Evolutionary conservation across 2,329 filamentous ascomycete genomes (phyloP).

Genomic region (Epichloe uncinata): DNA sequence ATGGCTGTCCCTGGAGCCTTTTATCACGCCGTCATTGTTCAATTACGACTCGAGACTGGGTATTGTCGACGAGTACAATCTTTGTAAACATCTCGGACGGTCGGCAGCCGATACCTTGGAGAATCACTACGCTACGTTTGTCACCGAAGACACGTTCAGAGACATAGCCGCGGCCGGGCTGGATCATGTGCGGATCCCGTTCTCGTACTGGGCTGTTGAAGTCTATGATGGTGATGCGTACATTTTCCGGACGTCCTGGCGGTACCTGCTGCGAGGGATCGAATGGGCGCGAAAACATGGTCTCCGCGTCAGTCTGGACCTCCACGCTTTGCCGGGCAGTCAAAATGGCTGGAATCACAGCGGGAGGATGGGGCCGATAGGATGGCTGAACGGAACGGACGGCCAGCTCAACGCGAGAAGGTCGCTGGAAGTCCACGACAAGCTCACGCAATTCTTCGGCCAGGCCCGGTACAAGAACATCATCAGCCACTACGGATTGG

Average conservation of each 20-base stretch:
- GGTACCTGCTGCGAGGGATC: slow-evolving; percentile 82
- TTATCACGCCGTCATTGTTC: slow-evolving; percentile 90
- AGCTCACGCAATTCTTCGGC: slow-evolving; percentile 81
- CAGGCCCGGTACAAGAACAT: slow-evolving; percentile 89
- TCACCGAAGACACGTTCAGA: slow-evolving; percentile 70
- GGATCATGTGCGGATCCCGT: slow-evolving; percentile 94
- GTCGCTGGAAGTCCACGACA: slow-evolving; percentile 75
- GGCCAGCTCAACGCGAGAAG: slow-evolving; percentile 67
- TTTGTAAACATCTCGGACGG: slow-evolving; percentile 57
- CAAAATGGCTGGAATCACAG: slow-evolving; percentile 99
- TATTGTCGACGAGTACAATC: slow-evolving; percentile 80
- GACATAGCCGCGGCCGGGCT: slow-evolving; percentile 80
- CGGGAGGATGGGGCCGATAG: slow-evolving; percentile 64
- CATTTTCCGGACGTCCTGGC: slow-evolving; percentile 74
- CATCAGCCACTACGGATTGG: slow-evolving; percentile 83
- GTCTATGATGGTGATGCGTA: slow-evolving; percentile 82
- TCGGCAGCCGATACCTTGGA: slow-evolving; percentile 60
- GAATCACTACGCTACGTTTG: slow-evolving; percentile 79
- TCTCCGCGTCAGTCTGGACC: slow-evolving; percentile 79
- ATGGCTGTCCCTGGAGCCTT: slow-evolving; percentile 88
- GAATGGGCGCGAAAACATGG: slow-evolving; percentile 92
- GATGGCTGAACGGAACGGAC: slow-evolving; percentile 85
- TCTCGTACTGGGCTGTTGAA: slow-evolving; percentile 86
- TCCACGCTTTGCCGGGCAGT: slow-evolving; percentile 82
- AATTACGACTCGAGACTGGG: slow-evolving; percentile 46